Base-by-base conservation (phyloP, 1,284 basidiomycete genomes). In the Pseudozyma tsukubaensis region DNA sequence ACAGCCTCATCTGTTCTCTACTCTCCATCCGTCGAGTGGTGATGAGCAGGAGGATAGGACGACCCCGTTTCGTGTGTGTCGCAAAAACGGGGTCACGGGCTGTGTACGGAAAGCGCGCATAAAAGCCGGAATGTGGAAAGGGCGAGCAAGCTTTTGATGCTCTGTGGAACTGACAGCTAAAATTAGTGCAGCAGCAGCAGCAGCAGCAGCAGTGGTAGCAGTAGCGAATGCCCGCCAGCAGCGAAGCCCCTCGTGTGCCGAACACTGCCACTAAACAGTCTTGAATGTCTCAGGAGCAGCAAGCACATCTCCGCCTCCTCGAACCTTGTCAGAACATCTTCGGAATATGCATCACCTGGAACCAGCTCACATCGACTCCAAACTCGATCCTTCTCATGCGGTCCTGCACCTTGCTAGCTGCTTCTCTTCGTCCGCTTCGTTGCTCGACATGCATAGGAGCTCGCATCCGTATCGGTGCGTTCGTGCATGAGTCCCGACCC, bases 401-500 rank as follows among this genome's bases (percentile, higher is more conserved):
- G 6, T 29, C 24, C 24, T 29, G 24, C 19, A 24, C 14, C 19
- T 8, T 21, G 19, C 44, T 8, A 12, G 9, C 44, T 24, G 44
- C 44, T 45, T 21, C 24, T 45, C 44, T 13, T 45, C 44, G 19
- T 18, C 19, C 11, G 12, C 18, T 24, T 18, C 19, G 11, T 43
- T 43, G 42, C 18, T 11, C 24, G 44, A 11, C 19, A 13, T 18
- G 44, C 44, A 45, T 45, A n/a, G 16, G 14, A 19, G 16, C 29
- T 49, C 29, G 47, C 32, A 9, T 10, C 10, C 29, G 34, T 29
- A 29, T 50, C 49, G 21, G n/a, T 50, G 35, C 49, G 35, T 3
- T 37, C 35, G 36, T 50, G 49, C 49, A 39, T 50, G 49, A 14
- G 49, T 37, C 49, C 35, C 12, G 44, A 18, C 18, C 44, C 18